Evolutionary conservation across 2,329 filamentous ascomycete genomes (phyloP).

Genomic region (Waltergamsia citrina): DNA sequence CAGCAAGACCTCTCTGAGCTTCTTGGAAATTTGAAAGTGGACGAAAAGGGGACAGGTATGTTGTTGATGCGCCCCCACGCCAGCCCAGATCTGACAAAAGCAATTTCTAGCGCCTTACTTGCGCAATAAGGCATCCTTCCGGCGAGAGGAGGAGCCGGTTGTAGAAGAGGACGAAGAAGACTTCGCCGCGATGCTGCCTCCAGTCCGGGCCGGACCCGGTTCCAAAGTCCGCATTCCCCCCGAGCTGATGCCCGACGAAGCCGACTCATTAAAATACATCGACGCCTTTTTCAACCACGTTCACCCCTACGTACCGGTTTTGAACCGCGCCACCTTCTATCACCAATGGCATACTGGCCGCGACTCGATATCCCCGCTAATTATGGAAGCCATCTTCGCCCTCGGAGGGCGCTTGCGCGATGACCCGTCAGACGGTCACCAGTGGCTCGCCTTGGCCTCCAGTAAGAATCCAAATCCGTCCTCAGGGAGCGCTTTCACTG

Average conservation of each 20-base stretch:
- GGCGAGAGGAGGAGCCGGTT: conserved; percentile 49
- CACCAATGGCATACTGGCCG: conserved; percentile 81
- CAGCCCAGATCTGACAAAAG: not conserved
- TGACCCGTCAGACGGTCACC: conserved; percentile 74
- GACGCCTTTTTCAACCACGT: conserved; percentile 85
- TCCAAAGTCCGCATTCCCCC: conserved; percentile 79
- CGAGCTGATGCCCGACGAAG: conserved; percentile 85
- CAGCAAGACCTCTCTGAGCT: conserved; percentile 68
- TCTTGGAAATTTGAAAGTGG: conserved; percentile 77
- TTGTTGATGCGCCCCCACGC: not conserved
- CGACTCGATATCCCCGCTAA: conserved; percentile 76
- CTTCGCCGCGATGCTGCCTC: conserved; percentile 60
- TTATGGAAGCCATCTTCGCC: conserved; percentile 86
- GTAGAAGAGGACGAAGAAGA: conserved; percentile 67
- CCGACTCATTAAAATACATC: conserved; percentile 75
- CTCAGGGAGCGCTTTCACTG: no score
- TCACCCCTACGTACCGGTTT: conserved; percentile 84
- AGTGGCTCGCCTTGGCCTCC: conserved; percentile 86
- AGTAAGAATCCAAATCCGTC: conserved; percentile 50
- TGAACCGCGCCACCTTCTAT: conserved; percentile 76
- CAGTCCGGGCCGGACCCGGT: conserved; percentile 58
- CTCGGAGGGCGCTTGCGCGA: conserved; percentile 78
- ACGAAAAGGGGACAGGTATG: conserved; percentile 77
- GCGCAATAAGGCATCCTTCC: conserved; percentile 47
- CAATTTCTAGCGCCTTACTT: conserved; percentile 68